Conservation (phyloP, 2,329 filamentous ascomycete genomes). For the Fusarium miscanthi region DNA sequence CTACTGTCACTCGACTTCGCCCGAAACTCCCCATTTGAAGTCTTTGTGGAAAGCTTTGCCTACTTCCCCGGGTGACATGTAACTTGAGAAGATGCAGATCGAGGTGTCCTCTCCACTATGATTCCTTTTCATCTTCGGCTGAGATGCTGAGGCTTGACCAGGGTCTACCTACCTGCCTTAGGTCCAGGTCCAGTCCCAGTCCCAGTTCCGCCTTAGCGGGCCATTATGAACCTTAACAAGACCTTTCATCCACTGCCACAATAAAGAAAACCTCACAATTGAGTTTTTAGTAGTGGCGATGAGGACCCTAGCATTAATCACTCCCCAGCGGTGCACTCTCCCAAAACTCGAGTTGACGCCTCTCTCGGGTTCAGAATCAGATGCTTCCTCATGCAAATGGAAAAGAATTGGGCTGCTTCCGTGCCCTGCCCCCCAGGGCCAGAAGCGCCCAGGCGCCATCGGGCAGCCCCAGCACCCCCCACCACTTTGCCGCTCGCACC, state of each 20-base stretch:
- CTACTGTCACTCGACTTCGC: neutral
- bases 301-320: neutral
- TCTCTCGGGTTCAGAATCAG: neutral
- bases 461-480: slow-evolving; percentile 25
- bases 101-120: slow-evolving; percentile 4
- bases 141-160: slow-evolving; percentile 17
- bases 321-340: neutral
- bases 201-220: slow-evolving; percentile 8
- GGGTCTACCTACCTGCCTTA: neutral
- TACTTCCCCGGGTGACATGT: neutral
- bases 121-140: slow-evolving; percentile 14
- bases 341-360: neutral
- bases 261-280: neutral
- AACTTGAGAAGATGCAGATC: slow-evolving; percentile 7
- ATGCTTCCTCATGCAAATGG: slow-evolving; percentile 23
- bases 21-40: neutral
- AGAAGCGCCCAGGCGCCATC: slow-evolving; percentile 13
- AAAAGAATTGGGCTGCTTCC: slow-evolving; percentile 25
- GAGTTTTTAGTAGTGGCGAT: neutral
- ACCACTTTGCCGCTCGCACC: slow-evolving; percentile 26
- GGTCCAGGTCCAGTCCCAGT: neutral
- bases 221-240: slow-evolving; percentile 21
- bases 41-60: neutral
- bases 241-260: neutral
- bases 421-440: slow-evolving; percentile 5